Base-by-base conservation (phyloP, 31 red algal species). In the Porphyra umbilicalis region DNA sequence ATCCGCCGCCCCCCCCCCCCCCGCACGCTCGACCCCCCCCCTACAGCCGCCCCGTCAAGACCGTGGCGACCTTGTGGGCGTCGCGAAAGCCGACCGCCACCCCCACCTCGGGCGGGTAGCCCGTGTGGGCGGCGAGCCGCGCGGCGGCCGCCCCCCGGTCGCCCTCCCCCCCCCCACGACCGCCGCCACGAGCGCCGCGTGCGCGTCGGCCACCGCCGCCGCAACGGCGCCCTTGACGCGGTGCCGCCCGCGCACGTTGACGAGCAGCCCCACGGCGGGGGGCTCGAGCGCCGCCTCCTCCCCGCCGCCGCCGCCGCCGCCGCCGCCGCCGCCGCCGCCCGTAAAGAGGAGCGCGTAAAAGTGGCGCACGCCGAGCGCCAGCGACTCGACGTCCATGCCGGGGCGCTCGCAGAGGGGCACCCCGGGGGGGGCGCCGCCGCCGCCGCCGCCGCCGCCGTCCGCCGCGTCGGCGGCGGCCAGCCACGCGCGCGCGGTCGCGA, bases 311-410 rank as follows among this genome's bases (percentile, higher is more conserved):
- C 89, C 89, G 8, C 88, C 92, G 6, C 85, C 89, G 57, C 57
- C 57, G 57, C 57, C 57, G 57, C 57, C 25, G 57, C 57, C 57
- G 32, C 79, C 80, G 0, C 75, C 79, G 20, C 25, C 13, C 57
- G 57, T 71, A 76, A 98, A 94, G 36, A 98, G 71, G 79, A 94
- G 79, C 15, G 90, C 90, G 78, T 98, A 94, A 83, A 98, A 98
- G 78, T 98, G 94, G 83, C 94, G 94, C 16, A 98, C 88, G 15
- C 84, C 89, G n/a, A 98, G 86, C 18, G 92, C 88, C 83, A 98
- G 80, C 38, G 95, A 88, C 79, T 98, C 92, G 30, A 90, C 90
- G 75, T 98, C 95, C 95, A 98, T 94, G 36, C 95, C 92, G 35
- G 95, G 77, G 16, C 90, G 75, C 76, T 81, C 84, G 1, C 87